Base-by-base conservation (phyloP, 176 grass and related monocot species). In the Cocos nucifera region DNA sequence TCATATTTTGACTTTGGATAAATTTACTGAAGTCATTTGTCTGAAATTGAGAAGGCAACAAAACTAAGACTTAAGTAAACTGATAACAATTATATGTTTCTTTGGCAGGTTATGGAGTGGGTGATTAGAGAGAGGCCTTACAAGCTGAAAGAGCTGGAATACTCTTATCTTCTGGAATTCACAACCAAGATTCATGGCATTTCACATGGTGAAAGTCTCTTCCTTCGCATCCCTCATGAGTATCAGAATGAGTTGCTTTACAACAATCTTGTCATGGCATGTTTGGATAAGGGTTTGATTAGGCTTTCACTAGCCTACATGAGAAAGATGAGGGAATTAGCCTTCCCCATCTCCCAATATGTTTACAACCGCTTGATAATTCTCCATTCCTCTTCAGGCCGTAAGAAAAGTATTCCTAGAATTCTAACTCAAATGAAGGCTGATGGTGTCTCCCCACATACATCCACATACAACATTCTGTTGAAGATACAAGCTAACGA, bases 81-180 rank as follows among this genome's bases (percentile, higher is more conserved):
- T 58, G 29, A 50, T 22, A 17, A 14, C 17, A 64, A 18, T 63
- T 52, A 22, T 20, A 51, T 66, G 63, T 55, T 48, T 56, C 29
- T 19, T 21, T 24, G 61, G 12, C 67, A 97, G 92, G 78, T 97
- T 59, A 88, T 91, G 87, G 87, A 97, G 64, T 97, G 92, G 92
- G 76, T 97, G n/a, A 75, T 97, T 56, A 85, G 84, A 70, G 92
- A 97, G 83, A 88, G 78, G 22, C 92, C 92, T 6, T 97, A 97
- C 78, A 91, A 91, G 75, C 65, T 97, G 29, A 75, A 67, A 8
- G 92, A 91, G 17, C 87, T 97, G 35, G 92, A 97, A 55, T 97
- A 97, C 66, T 97, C 87, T 4, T 88, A 80, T 65, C 81, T 91
- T 23, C 69, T 97, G 57, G 92, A 91, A 72, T 97, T 97, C 76